phyloP scores from a whole-genome alignment of 164 flowering plant genomes.

The Cinnamomum chago region DNA sequence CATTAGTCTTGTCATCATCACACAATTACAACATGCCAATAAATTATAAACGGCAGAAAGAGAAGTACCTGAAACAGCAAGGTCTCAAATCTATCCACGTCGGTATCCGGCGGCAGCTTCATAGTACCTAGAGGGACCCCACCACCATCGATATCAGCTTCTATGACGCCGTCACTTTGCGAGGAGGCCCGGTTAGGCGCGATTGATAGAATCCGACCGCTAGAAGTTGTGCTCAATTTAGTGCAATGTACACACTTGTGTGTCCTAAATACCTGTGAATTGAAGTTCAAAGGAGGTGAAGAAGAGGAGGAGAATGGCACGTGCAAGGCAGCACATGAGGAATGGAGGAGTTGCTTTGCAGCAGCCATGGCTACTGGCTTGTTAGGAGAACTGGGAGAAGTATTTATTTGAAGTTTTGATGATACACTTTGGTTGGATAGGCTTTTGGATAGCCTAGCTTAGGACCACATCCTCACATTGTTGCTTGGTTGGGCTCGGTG shows the following conservation, averaged over 20 bases:
- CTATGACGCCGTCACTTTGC: constrained; percentile 17
- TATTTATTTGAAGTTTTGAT: not conserved
- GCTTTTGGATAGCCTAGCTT: constrained; percentile 1
- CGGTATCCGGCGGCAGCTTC: constrained; percentile 59
- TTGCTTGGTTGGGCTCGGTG: too few relatives aligned
- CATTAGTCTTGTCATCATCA: not conserved
- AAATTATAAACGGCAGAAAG: not conserved
- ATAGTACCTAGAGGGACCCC: constrained; percentile 80
- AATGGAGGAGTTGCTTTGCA: constrained; percentile 12
- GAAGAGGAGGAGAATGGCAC: constrained; percentile 8
- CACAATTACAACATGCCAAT: not conserved
- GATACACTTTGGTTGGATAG: not conserved
- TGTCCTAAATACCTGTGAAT: not conserved
- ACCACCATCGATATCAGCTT: constrained; percentile 37
- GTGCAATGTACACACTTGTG: not conserved
- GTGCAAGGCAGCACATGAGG: constrained; percentile 5
- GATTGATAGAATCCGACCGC: constrained; percentile 11
- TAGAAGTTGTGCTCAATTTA: not conserved
- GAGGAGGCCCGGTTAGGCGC: constrained; percentile 30
- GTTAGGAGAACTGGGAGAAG: not conserved
- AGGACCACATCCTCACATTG: not conserved
- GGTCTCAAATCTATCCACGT: constrained; percentile 54
- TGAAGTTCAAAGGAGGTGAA: not conserved
- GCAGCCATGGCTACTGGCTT: constrained; percentile 12
- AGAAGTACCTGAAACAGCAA: constrained; percentile 65